phyloP scores from a whole-genome alignment of 176 grass and related monocot genomes.

The Alloteropsis semialata region DNA sequence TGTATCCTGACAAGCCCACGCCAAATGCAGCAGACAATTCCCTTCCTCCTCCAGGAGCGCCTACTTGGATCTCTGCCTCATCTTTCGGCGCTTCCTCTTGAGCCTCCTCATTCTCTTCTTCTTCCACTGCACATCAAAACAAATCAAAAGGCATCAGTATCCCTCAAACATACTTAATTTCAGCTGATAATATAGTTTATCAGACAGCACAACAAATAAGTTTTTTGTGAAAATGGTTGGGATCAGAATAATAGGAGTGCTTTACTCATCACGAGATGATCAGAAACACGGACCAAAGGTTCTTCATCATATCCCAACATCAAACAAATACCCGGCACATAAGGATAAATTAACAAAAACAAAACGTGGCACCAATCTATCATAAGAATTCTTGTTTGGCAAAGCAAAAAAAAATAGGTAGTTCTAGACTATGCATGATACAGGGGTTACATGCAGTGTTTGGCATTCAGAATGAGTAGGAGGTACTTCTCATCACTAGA shows the following conservation, averaged over 20 bases:
- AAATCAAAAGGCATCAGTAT: background rate
- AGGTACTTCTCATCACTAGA: constrained; percentile 49
- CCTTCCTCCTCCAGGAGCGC: background rate
- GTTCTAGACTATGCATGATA: no score
- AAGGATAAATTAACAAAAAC: no score
- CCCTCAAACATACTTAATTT: no score
- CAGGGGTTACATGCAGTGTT: no score
- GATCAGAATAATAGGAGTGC: constrained; percentile 32
- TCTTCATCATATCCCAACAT: constrained; percentile 32
- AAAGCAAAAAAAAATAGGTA: background rate
- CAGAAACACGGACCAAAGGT: constrained; percentile 59
- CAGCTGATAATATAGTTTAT: background rate
- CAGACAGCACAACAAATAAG: background rate
- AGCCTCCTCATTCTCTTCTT: constrained; percentile 94
- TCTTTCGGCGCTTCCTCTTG: constrained; percentile 93
- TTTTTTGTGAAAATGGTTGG: background rate
- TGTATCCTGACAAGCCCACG: background rate
- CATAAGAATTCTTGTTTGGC: no score
- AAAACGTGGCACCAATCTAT: no score
- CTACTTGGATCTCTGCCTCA: constrained; percentile 87
- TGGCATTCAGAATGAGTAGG: constrained; percentile 65
- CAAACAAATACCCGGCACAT: background rate
- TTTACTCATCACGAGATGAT: constrained; percentile 40
- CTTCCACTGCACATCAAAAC: constrained; percentile 56
- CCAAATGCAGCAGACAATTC: background rate